These are phyloP conservation scores for Pythium monospermum DNA, from an alignment of 352 stramenopile species.

Conservation along the genomic window DNA sequence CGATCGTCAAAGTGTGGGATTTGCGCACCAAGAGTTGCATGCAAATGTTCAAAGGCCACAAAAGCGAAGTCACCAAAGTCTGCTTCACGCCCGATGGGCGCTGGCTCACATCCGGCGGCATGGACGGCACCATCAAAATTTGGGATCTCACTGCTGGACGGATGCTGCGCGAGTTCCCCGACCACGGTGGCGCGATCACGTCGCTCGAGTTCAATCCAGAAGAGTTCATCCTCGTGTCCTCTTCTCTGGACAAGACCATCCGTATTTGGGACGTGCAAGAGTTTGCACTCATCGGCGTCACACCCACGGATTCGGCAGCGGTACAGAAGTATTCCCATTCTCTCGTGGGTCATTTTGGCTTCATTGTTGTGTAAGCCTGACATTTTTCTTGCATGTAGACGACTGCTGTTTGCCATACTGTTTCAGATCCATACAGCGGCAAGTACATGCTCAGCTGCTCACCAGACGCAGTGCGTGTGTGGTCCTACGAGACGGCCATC, in stretches of 20 bases:
- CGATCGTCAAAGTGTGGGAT: slow-evolving; percentile 86
- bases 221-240: slow-evolving; percentile 82
- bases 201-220: slow-evolving; percentile 81
- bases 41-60: slow-evolving; percentile 83
- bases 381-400: no score
- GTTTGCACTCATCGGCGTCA: slow-evolving; percentile 75
- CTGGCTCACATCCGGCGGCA: slow-evolving; percentile 74
- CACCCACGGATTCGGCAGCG: slow-evolving; percentile 65
- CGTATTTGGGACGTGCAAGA: slow-evolving; percentile 87
- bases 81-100: slow-evolving; percentile 78
- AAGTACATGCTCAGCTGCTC: slow-evolving; percentile 81
- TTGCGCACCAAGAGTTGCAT: slow-evolving; percentile 82
- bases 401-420: slow-evolving; percentile 76
- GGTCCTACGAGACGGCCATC: slow-evolving; percentile 81
- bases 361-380: no score
- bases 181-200: slow-evolving; percentile 74
- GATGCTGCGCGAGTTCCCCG: slow-evolving; percentile 65
- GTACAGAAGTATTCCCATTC: no score
- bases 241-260: slow-evolving; percentile 66
- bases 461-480: slow-evolving; percentile 69
- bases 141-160: slow-evolving; percentile 82
- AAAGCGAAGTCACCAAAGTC: slow-evolving; percentile 67
- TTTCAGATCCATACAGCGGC: slow-evolving; percentile 67
- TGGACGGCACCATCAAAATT: slow-evolving; percentile 75
- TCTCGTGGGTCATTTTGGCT: no score